Evolutionary conservation across 768 basidiomycete species (phyloP), one percentile per base, ranked within the genome.

Genomic region (Sistotremastrum suecicum): DNA sequence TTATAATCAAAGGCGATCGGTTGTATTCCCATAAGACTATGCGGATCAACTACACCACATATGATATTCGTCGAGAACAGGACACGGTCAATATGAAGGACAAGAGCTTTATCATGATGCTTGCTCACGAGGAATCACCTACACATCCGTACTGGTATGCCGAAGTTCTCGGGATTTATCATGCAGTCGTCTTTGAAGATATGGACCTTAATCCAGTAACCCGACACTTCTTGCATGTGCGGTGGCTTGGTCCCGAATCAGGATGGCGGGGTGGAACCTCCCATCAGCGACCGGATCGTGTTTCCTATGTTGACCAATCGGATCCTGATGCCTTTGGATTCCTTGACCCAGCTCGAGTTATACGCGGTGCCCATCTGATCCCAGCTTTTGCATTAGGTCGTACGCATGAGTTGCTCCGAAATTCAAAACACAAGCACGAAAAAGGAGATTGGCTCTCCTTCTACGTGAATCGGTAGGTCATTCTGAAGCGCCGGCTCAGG

Each of bases 301-400:
- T 76, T 11, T 61, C 60, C 0, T 75, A 71, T 51, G 50, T 74
- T 0, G 46, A 57, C 2, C 41, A 50, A 3, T 42, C 54, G 0
- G 59, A 61, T 28, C 37, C 44, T 0, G 51, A 52, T 3, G 59
- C 65, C 3, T 75, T 72, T 46, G 64, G 71, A 0, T 75, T 76
- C 40, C 30, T 75, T 0, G 61, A 75, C 50, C 74, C 73, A 0
- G 46, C 48, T 0, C 50, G 55, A 0, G 60, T 76, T 3, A 53
- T 75, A 31, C 55, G 64, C 0, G 64, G 55, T 0, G 56, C 51
- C 1, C 71, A 75, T 49, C 49, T 75, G 1, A 61, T 74, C 7
- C 72, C 71, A 0, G 66, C 54, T 0, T 73, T 69, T 42, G 30
- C 43, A 0, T 48, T 53, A 31, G 64, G 60, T 0, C 29, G 31